Evolutionary conservation across 495 filamentous ascomycete species (phyloP).

Genomic region (Penicillium turbatum): DNA sequence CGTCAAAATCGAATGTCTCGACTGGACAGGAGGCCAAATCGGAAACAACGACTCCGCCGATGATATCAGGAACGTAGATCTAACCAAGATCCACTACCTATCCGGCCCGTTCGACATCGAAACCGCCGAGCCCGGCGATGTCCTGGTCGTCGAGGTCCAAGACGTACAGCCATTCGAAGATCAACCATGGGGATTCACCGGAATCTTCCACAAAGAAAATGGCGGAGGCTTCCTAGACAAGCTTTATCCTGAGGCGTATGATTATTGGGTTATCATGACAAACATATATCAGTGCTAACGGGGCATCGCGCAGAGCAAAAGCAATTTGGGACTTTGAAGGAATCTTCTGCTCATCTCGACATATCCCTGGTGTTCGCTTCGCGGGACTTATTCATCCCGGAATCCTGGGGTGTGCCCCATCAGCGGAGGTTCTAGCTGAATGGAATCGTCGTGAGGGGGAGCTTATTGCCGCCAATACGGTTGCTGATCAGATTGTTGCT

Average conservation of each 20-base stretch:
- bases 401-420: conserved; percentile 88
- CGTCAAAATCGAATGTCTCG: conserved; percentile 93
- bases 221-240: conserved; percentile 93
- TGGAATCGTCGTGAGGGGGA: conserved; percentile 83
- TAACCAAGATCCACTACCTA: conserved; percentile 82
- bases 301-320: conserved; percentile 55
- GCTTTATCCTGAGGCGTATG: conserved; percentile 75
- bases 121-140: conserved; percentile 78
- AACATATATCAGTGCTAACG: background rate
- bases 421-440: conserved; percentile 58
- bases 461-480: conserved; percentile 63
- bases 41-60: conserved; percentile 85
- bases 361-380: conserved; percentile 86
- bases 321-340: conserved; percentile 98
- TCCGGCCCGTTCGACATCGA: conserved; percentile 90
- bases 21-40: conserved; percentile 88
- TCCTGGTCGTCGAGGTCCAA: conserved; percentile 89
- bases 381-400: conserved; percentile 92
- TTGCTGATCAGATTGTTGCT: conserved; percentile 70
- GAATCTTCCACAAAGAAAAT: conserved; percentile 76
- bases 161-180: conserved; percentile 90
- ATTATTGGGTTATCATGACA: background rate
- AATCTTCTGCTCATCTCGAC: conserved; percentile 85
- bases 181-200: conserved; percentile 88
- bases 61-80: conserved; percentile 79